Conservation (phyloP, 2,329 filamentous ascomycete genomes). For the Tolypocladium paradoxum region DNA sequence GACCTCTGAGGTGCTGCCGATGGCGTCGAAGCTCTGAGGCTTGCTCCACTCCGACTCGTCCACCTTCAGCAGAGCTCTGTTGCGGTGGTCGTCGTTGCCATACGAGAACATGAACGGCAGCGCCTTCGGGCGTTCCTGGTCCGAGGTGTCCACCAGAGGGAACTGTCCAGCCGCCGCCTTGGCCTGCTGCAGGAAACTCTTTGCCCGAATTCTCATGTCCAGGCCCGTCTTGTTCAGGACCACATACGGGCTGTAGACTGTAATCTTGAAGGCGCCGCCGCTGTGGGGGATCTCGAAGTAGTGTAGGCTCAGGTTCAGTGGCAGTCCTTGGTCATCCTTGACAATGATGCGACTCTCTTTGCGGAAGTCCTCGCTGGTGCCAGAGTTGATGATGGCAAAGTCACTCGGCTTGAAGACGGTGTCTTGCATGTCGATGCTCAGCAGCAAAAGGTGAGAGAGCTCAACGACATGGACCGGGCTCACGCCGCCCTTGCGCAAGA, state of each 20-base stretch:
- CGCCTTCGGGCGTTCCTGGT: slow-evolving; percentile 55
- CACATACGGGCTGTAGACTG: slow-evolving; percentile 89
- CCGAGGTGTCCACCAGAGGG: slow-evolving; percentile 37
- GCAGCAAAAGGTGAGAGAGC: slow-evolving; percentile 79
- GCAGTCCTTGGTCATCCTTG: slow-evolving; percentile 73
- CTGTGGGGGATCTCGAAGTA: slow-evolving; percentile 86
- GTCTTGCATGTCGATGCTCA: slow-evolving; percentile 95
- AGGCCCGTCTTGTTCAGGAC: slow-evolving; percentile 92
- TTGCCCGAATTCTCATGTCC: slow-evolving; percentile 76
- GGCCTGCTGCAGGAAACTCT: slow-evolving; percentile 76
- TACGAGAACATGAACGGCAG: slow-evolving; percentile 96
- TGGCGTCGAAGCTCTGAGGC: slow-evolving; percentile 94
- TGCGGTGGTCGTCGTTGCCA: slow-evolving; percentile 77
- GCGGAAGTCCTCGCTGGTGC: slow-evolving; percentile 75
- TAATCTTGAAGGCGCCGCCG: slow-evolving; percentile 91
- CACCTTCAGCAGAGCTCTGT: slow-evolving; percentile 78
- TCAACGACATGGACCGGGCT: slow-evolving; percentile 97
- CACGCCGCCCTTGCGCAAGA: slow-evolving; percentile 88
- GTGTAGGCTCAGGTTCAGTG: slow-evolving; percentile 74
- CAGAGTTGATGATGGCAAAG: slow-evolving; percentile 93
- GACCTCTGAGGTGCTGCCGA: slow-evolving; percentile 85
- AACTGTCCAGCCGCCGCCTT: slow-evolving; percentile 76
- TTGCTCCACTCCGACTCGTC: slow-evolving; percentile 94
- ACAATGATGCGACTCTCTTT: slow-evolving; percentile 70
- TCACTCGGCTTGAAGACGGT: slow-evolving; percentile 91